A percentile compares a stretch with the other conserved stretches of the same genome.
Conservation (phyloP, 768 basidiomycete genomes). For the Phanerochaete sordida region DNA sequence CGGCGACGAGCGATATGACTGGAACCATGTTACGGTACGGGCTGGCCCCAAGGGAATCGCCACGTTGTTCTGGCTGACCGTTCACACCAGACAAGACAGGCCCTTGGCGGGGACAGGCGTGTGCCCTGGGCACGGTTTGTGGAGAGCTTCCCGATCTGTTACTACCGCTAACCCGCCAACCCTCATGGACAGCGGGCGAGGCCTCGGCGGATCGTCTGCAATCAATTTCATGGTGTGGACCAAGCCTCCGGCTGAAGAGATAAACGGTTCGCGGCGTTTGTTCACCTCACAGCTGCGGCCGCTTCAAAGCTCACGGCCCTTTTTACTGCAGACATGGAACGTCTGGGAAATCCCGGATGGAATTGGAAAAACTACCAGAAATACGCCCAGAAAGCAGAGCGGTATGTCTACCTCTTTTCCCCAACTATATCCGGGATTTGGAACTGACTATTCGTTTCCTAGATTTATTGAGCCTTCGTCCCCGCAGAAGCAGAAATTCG, state of each 20-base stretch:
- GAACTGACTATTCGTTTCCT: not conserved
- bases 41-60: no score
- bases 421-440: not conserved
- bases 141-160: not conserved
- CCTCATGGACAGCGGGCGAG: slow-evolving; percentile 15
- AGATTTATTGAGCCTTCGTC: slow-evolving; percentile 16
- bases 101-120: not conserved
- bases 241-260: not conserved
- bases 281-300: no score
- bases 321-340: slow-evolving; percentile 4
- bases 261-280: slow-evolving; percentile 17
- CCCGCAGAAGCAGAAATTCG: slow-evolving; percentile 3
- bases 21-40: slow-evolving; percentile 18
- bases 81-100: not conserved
- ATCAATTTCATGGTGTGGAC: not conserved
- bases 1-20: slow-evolving; percentile 16
- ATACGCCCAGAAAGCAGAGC: slow-evolving; percentile 15
- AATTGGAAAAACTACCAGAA: slow-evolving; percentile 22
- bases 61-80: not conserved
- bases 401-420: slow-evolving; percentile 6
- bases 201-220: slow-evolving; percentile 19
- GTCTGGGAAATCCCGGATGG: slow-evolving; percentile 24
- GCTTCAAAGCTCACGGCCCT: no score
- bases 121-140: not conserved
- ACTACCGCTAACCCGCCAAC: no score